A percentile compares a stretch with the other conserved stretches of the same genome.
Evolutionary conservation across 768 basidiomycete species (phyloP).

Genomic region (Dioszegia crocea): DNA sequence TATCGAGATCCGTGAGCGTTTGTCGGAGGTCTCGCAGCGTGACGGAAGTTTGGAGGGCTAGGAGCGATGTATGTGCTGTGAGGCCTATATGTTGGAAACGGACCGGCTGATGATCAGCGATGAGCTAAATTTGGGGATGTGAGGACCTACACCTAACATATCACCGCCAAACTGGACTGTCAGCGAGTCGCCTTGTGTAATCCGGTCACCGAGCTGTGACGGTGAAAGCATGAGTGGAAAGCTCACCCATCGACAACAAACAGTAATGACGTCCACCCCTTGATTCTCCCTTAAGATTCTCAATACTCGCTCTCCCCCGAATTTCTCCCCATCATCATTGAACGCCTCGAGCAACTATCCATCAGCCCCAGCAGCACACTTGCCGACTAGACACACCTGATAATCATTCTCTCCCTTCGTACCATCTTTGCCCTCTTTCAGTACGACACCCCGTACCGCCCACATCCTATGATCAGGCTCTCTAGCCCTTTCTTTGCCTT

Average conservation of each 20-base stretch:
- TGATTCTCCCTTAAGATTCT: constrained; percentile 26
- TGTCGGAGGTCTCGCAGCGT: constrained; percentile 24
- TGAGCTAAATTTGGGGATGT: background rate
- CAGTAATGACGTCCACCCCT: constrained; percentile 35
- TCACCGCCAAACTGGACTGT: constrained; percentile 42
- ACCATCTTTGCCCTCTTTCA: constrained; percentile 41
- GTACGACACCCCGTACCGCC: constrained; percentile 27
- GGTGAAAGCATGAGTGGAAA: background rate
- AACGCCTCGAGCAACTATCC: constrained; percentile 26
- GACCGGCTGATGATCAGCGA: constrained; percentile 31
- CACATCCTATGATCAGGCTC: constrained; percentile 49
- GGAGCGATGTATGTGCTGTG: constrained; percentile 31
- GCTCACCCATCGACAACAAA: constrained; percentile 43
- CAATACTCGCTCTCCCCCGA: constrained; percentile 36
- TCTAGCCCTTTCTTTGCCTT: constrained; percentile 31
- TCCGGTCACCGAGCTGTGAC: background rate
- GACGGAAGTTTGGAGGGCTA: constrained; percentile 16
- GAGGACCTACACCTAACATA: constrained; percentile 38
- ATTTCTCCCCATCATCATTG: constrained; percentile 43
- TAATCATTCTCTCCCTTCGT: constrained; percentile 43
- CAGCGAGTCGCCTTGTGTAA: background rate
- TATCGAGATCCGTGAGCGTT: constrained; percentile 28
- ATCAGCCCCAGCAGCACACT: background rate
- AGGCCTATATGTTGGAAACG: constrained; percentile 42
- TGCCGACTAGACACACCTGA: constrained; percentile 22